Percentiles rank a stretch among this genome's conserved stretches.
These are phyloP conservation scores for Globisporangium cystogenes DNA, from an alignment of 352 stramenopile species.

Conservation along the genomic window DNA sequence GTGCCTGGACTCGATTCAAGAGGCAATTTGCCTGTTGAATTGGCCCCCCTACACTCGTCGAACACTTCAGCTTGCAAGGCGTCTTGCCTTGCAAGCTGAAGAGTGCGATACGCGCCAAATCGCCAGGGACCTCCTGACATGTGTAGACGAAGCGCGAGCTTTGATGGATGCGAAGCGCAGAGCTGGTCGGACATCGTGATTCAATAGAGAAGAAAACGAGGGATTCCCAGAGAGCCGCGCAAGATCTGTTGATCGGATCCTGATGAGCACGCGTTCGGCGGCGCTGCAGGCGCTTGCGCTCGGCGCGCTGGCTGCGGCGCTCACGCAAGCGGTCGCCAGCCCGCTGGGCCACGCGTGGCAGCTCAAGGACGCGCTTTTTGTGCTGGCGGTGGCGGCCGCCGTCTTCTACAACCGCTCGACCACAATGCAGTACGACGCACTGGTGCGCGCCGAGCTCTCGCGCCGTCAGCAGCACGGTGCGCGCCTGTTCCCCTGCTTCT, in stretches of 20 bases:
- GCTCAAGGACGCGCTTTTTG: slow-evolving; percentile 57
- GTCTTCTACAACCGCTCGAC: slow-evolving; percentile 51
- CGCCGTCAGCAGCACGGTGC: slow-evolving; percentile 10
- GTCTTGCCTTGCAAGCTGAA: too few relatives aligned
- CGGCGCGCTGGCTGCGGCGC: slow-evolving; percentile 38
- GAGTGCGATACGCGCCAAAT: too few relatives aligned
- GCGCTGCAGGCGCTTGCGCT: slow-evolving; percentile 31
- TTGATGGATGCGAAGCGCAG: too few relatives aligned
- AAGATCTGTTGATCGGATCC: too few relatives aligned
- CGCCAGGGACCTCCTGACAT: too few relatives aligned
- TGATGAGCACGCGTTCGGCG: slow-evolving; percentile 30
- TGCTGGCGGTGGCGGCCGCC: slow-evolving; percentile 41
- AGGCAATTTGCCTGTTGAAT: too few relatives aligned
- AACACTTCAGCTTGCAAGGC: too few relatives aligned
- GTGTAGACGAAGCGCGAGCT: too few relatives aligned
- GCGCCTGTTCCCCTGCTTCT: too few relatives aligned
- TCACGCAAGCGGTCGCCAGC: slow-evolving; percentile 39
- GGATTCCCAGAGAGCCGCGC: too few relatives aligned
- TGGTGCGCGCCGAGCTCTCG: slow-evolving; percentile 20
- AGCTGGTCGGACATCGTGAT: too few relatives aligned
- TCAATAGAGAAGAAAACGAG: slow-evolving; percentile 36
- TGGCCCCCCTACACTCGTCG: too few relatives aligned
- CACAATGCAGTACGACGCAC: slow-evolving; percentile 45
- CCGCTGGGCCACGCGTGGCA: slow-evolving; percentile 32
- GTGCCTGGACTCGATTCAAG: neutral